These are phyloP conservation scores for Mortierella sp. DNA, from an alignment of 371 early-diverging fungal species.

Conservation along the genomic window DNA sequence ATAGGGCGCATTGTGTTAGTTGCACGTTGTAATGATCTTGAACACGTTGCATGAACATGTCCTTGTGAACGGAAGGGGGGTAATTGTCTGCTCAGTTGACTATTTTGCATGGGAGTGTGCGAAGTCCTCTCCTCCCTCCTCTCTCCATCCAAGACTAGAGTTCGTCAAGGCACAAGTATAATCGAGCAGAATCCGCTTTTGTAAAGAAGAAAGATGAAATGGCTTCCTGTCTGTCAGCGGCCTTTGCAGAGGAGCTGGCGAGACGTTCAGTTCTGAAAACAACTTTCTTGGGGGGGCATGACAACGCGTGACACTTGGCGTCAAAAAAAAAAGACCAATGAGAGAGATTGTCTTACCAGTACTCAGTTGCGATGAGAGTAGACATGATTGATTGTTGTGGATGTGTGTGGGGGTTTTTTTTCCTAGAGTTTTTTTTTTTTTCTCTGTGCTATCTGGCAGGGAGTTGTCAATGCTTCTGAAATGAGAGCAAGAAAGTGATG, in stretches of 20 bases:
- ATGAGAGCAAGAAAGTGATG: not conserved
- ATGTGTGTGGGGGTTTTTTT: not conserved
- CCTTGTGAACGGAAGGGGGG: not conserved
- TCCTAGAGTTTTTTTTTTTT: not conserved
- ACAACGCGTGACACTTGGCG: not conserved
- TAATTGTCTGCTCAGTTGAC: too few relatives aligned
- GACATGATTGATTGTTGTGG: slow-evolving; percentile 17
- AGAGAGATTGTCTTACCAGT: slow-evolving; percentile 30
- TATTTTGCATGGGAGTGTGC: too few relatives aligned
- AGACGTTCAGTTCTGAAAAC: too few relatives aligned
- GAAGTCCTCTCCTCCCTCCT: not conserved
- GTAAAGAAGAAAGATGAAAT: too few relatives aligned
- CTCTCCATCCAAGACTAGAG: not conserved
- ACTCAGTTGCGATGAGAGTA: slow-evolving; percentile 32
- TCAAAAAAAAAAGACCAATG: not conserved
- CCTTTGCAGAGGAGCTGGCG: too few relatives aligned
- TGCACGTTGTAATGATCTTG: not conserved
- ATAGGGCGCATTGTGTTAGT: slow-evolving; percentile 7
- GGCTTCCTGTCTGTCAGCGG: not conserved
- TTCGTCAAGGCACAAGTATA: too few relatives aligned
- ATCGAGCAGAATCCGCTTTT: not conserved
- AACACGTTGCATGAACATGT: not conserved
- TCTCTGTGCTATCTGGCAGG: not conserved
- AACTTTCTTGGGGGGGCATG: not conserved
- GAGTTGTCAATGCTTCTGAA: not conserved